phyloP scores from a whole-genome alignment of 305 asterid genomes.

The Withania somnifera region DNA sequence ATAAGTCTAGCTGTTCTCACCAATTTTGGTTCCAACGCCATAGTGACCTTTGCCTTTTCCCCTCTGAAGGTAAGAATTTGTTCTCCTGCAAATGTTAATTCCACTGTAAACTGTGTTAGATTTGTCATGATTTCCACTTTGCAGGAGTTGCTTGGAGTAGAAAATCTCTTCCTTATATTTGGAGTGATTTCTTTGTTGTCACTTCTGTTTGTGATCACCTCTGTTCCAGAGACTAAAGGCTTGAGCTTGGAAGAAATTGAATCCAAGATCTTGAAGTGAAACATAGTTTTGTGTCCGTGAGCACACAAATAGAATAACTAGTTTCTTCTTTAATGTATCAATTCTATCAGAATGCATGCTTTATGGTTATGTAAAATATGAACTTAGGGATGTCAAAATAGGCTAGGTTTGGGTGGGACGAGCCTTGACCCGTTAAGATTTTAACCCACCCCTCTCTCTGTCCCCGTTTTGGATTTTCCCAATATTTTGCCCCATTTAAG shows the following conservation, averaged over 20 bases:
- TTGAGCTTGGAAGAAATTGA: constrained; percentile 98
- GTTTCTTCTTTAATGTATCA: neutral
- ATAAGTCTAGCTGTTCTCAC: constrained; percentile 96
- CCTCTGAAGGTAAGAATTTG: constrained; percentile 66
- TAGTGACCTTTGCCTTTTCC: constrained; percentile 89
- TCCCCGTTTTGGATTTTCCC: too few relatives aligned
- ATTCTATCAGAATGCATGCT: neutral
- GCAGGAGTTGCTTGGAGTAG: constrained; percentile 91
- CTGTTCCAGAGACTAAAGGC: constrained; percentile 96
- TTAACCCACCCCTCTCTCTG: too few relatives aligned
- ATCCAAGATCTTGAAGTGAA: constrained; percentile 67
- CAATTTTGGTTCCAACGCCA: constrained; percentile 86
- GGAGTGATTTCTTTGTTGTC: constrained; percentile 70
- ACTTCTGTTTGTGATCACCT: constrained; percentile 42
- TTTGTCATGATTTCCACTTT: constrained; percentile 6
- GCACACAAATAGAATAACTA: neutral
- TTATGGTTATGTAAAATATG: neutral
- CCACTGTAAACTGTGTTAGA: neutral
- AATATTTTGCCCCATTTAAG: too few relatives aligned
- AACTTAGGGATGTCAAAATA: too few relatives aligned
- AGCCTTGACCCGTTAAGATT: too few relatives aligned
- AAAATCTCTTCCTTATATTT: constrained; percentile 78
- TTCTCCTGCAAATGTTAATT: neutral
- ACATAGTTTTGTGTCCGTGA: neutral
- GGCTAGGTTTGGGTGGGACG: too few relatives aligned